Base-by-base conservation (phyloP, 2,329 filamentous ascomycete species). In the Aspergillus sp. region DNA sequence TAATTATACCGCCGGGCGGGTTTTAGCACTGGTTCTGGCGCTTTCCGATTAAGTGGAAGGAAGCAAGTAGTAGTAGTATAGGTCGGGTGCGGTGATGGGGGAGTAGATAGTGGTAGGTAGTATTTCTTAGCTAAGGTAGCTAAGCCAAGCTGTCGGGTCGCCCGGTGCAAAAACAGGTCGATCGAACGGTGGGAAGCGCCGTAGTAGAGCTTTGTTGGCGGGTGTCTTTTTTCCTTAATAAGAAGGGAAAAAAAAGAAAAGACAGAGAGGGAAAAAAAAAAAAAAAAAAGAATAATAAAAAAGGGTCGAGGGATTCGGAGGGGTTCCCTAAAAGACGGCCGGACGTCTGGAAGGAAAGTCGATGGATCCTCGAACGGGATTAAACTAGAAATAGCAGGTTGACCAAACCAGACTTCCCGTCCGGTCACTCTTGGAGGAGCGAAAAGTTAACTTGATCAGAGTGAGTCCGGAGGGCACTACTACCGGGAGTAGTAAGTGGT, bases 131-230 rank as follows among this genome's bases (percentile, higher is more conserved):
- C 60, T 42, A 42, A 55, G 39, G 53, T 55, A 63, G 62, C 49
- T 58, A 62, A 62, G 64, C 66, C 67, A 62, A 64, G 62, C 63
- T 66, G 67, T 64, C 64, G 66, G 65, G 66, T 65, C 62, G 54
- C 48, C 60, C 56, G 57, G 57, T 56, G 60, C 52, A 62, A 60
- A 41, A 41, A 27, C 27, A 38, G 48, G 58, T 56, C 52, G 62
- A 64, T 63, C 61, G 55, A 62, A 59, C 48, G 50, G 49, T 58
- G 48, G 42, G 32, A 49, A 41, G 30, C 41, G 21, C 13, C 27
- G 23, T 27, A 32, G 49, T n/a, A 47, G 50, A 27, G 41, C 41
- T 36, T 36, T 36, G 41, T 53, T 25, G 21, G 23, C 39, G 39
- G 30, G 49, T 30, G 36, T 55, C 21, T 25, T 51, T 42, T 42